Base-by-base conservation (phyloP, 1,139 yeast genomes). In the Arxiozyma slooffiae region DNA sequence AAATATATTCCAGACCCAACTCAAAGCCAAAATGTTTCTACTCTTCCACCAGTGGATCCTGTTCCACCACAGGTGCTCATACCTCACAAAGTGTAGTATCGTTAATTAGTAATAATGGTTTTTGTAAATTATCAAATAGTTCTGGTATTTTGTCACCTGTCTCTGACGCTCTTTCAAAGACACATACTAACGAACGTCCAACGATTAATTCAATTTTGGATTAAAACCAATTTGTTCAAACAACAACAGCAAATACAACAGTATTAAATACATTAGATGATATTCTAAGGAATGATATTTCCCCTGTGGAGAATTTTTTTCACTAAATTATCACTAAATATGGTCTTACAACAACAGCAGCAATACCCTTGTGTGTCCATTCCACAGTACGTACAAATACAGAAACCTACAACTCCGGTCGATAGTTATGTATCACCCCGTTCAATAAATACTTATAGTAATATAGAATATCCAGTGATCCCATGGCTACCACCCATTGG, bases 241-340 rank as follows among this genome's bases (percentile, higher is more conserved):
- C 47, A 9, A 21, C 46, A 24, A 24, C 45, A 30, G 4, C 47
- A 4, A 34, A 44, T 20, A 9, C 50, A 2, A 24, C 48, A 3
- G 21, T 48, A 1, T 36, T 45, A 18, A 40, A 18, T 24, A 34
- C 36, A 7, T 39, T 44, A 18, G 48, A 48, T n/a, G 22, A 22
- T 17, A 30, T 48, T 22, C 48, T 48, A 24, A 48, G 46, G 24
- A 37, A 36, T 16, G 36, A 44, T 40, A 37, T 41, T 23, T 48
- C 44, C 16, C 50, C 52, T 18, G 62, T 62, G 2, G 63, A 59
- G n/a, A 6, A 52, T 55, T 4, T 62, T 60, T 47, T 62, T 62
- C 50, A 55, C 59, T 16, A 55, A 57, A 23, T 50, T 63, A 40
- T 58, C 66, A 7, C 50, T 55, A 21, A 62, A 61, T 41, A 63